These are phyloP conservation scores for Spergularia marina DNA, from an alignment of 148 eudicot species.

Conservation along the genomic window DNA sequence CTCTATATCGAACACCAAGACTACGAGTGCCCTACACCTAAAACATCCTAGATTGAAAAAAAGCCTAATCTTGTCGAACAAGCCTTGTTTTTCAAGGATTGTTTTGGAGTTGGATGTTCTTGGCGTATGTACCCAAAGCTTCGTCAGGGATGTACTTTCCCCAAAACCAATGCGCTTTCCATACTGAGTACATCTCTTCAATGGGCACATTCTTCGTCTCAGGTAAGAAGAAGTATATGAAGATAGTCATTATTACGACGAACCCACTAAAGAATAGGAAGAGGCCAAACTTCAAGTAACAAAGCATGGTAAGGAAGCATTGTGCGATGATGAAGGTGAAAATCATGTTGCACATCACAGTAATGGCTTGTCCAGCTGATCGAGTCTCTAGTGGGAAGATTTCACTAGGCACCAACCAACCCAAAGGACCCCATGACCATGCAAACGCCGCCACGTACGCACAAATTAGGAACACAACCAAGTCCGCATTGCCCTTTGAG, in stretches of 20 bases:
- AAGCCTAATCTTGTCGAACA: neutral
- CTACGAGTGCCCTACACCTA: slow-evolving; percentile 10
- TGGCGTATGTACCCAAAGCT: slow-evolving; percentile 24
- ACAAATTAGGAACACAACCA: slow-evolving; percentile 38
- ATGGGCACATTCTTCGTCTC: slow-evolving; percentile 44
- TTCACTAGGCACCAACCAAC: slow-evolving; percentile 40
- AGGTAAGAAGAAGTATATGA: slow-evolving; percentile 40
- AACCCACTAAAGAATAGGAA: slow-evolving; percentile 42
- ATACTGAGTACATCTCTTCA: slow-evolving; percentile 46
- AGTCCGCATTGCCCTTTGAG: slow-evolving; percentile 19
- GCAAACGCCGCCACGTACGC: slow-evolving; percentile 41
- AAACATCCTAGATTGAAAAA: neutral
- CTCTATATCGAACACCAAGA: slow-evolving; percentile 12
- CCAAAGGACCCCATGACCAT: slow-evolving; percentile 54
- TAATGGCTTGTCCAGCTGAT: slow-evolving; percentile 41
- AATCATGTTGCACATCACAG: slow-evolving; percentile 36
- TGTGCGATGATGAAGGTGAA: slow-evolving; percentile 43
- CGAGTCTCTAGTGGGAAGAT: slow-evolving; percentile 46
- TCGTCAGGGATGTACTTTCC: slow-evolving; percentile 43
- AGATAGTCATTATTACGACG: slow-evolving; percentile 35
- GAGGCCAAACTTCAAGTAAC: slow-evolving; percentile 39
- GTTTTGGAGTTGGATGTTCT: slow-evolving; percentile 22
- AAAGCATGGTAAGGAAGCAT: slow-evolving; percentile 39
- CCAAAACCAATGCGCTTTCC: slow-evolving; percentile 49
- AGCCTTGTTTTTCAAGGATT: neutral